Evolutionary conservation across 176 grass and related monocot genomes (phyloP), one percentile per base, ranked within the genome.

Genomic region (Ensete ventricosum): DNA sequence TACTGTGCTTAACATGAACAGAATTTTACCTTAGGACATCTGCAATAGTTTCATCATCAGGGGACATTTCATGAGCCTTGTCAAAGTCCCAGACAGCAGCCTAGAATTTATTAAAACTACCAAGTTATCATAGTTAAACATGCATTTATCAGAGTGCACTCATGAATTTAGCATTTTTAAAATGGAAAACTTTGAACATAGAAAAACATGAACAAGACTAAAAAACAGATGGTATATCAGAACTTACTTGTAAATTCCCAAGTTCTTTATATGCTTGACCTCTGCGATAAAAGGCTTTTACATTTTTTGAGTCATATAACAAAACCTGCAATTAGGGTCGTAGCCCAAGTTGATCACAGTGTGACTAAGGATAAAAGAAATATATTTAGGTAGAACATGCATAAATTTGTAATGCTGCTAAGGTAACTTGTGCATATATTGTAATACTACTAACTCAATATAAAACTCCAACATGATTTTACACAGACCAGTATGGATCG

Each of bases 11-110:
- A 55, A 24, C n/a, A 23, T 25, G 76, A 70, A 78, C 11, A 53
- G 52, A 64, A 55, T 53, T n/a, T 52, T 89, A 99, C 95, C 88
- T 94, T 25, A 89, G 69, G 79, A 89, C 86, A 68, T 80, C 87
- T 78, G 90, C 95, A 83, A 99, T 99, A 73, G 95, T 99, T 85
- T 94, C 95, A 91, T 99, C 95, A 55, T 94, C 86, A 29, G 90
- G 88, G 55, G 76, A 91, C 79, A 87, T 85, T 87, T 87, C 82
- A 84, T 89, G 71, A 48, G 90, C 91, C 71, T 89, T 91, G 54
- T 78, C 87, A 79, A 99, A 91, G 81, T 99, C 91, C 78, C 77
- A 70, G 65, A 89, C 90, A 87, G 95, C 88, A 52, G 86, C 95
- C 95, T 99, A 81, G 71, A 84, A 74, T 50, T 48, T 79, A 63